Conservation (phyloP, 352 stramenopile genomes). For the Phytophthora quininea region DNA sequence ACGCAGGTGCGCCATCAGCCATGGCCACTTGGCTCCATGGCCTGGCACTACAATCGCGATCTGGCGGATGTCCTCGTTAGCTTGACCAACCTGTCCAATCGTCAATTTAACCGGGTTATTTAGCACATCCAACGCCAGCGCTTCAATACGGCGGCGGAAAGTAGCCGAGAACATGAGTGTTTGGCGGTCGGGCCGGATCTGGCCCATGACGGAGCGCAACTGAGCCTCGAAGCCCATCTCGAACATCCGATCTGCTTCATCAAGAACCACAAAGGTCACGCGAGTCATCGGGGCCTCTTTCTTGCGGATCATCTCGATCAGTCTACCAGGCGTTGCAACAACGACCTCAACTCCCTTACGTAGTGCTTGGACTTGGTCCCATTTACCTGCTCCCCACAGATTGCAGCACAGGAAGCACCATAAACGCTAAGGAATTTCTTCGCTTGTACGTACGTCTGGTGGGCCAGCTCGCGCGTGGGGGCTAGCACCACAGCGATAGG, state of each 20-base stretch:
- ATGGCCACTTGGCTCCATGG: conserved; percentile 87
- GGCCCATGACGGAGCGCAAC: conserved; percentile 77
- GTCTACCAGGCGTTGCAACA: conserved; percentile 75
- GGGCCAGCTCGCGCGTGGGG: conserved; percentile 81
- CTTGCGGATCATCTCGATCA: conserved; percentile 89
- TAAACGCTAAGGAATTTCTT: conserved; percentile 84
- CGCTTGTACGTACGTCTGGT: conserved; percentile 84
- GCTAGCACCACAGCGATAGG: conserved; percentile 83
- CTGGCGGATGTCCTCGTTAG: conserved; percentile 91
- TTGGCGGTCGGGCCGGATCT: conserved; percentile 86
- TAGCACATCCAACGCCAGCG: conserved; percentile 81
- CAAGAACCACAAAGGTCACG: conserved; percentile 88
- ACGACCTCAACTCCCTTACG: conserved; percentile 79
- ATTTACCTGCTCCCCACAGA: conserved; percentile 88
- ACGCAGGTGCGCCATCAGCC: conserved; percentile 73
- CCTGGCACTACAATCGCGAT: conserved; percentile 75
- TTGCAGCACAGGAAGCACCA: conserved; percentile 70
- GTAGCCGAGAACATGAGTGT: conserved; percentile 90
- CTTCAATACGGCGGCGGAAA: conserved; percentile 75
- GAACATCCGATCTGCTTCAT: conserved; percentile 91
- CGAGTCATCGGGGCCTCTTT: conserved; percentile 63
- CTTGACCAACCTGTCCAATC: conserved; percentile 79
- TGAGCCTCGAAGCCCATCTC: conserved; percentile 90
- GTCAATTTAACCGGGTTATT: conserved; percentile 83
- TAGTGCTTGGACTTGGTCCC: conserved; percentile 81